Conservation (phyloP, 169 alveolate genomes). For the Plasmodium malariae region DNA sequence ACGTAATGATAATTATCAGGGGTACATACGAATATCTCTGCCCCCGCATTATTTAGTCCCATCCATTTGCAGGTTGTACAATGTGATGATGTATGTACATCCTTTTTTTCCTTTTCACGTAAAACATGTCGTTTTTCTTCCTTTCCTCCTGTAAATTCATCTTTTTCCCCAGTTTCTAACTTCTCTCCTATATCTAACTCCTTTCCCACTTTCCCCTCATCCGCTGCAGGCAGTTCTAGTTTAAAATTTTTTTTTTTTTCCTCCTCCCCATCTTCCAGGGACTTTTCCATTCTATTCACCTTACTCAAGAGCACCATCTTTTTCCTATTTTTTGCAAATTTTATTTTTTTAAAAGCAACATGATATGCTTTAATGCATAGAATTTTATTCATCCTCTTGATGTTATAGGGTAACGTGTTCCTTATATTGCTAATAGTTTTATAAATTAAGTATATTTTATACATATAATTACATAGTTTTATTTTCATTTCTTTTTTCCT, state of each 20-base stretch:
- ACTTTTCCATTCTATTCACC: neutral
- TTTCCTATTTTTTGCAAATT: slow-evolving; percentile 1
- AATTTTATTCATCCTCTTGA: slow-evolving; percentile 10
- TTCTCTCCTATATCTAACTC: neutral
- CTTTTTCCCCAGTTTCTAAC: neutral
- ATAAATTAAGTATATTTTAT: slow-evolving; percentile 26
- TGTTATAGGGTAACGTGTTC: slow-evolving; percentile 23
- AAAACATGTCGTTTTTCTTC: neutral
- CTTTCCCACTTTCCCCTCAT: neutral
- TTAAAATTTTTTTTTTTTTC: slow-evolving; percentile 6
- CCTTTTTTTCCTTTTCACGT: too few species aligned
- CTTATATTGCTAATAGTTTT: slow-evolving; percentile 27
- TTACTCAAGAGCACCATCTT: neutral
- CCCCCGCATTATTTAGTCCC: neutral
- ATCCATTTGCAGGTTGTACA: neutral
- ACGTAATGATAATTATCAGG: slow-evolving; percentile 64
- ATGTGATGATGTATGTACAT: too few species aligned
- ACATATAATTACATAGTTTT: slow-evolving; percentile 61
- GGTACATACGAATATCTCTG: slow-evolving; percentile 47
- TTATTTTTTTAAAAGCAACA: slow-evolving; percentile 12
- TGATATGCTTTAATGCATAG: neutral
- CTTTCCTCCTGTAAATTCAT: neutral
- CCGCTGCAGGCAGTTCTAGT: neutral
- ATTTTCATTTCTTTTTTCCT: slow-evolving; percentile 56
- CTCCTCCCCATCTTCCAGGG: neutral